Conservation (phyloP, 2,329 filamentous ascomycete genomes). For the Fusarium protoensiforme region DNA sequence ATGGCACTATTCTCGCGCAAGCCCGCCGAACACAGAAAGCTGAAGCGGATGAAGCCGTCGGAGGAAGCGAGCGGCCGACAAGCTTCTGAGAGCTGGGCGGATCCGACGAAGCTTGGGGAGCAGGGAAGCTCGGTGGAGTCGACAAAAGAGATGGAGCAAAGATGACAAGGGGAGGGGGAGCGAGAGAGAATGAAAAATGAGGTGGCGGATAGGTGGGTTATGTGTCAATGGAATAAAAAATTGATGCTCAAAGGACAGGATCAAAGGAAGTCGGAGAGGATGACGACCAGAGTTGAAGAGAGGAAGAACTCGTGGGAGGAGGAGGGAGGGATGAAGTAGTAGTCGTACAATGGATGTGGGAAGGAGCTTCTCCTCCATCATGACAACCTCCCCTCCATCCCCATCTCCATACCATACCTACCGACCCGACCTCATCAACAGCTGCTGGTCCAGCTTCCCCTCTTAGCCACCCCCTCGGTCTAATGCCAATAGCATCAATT, state of each 20-base stretch:
- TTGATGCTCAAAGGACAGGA: conserved; percentile 18
- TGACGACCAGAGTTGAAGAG: neutral
- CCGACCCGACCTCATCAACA: neutral
- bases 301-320: conserved; percentile 1
- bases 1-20: neutral
- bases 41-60: neutral
- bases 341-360: neutral
- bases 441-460: conserved; percentile 9
- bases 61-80: neutral
- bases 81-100: conserved; percentile 22
- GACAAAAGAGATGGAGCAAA: conserved; percentile 21
- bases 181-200: conserved; percentile 3
- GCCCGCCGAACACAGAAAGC: neutral
- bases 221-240: conserved; percentile 17
- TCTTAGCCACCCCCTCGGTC: neutral
- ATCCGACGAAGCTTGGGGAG: conserved; percentile 29
- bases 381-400: conserved; percentile 23
- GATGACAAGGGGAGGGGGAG: conserved; percentile 3
- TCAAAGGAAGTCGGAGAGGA: conserved; percentile 1
- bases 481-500: conserved; percentile 1
- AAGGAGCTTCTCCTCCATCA: conserved; percentile 30
- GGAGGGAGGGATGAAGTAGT: neutral
- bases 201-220: neutral
- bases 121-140: conserved; percentile 29
- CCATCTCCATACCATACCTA: no score